Base-by-base conservation (phyloP, 148 eudicot genomes). In the Heliamphora exappendiculata region DNA sequence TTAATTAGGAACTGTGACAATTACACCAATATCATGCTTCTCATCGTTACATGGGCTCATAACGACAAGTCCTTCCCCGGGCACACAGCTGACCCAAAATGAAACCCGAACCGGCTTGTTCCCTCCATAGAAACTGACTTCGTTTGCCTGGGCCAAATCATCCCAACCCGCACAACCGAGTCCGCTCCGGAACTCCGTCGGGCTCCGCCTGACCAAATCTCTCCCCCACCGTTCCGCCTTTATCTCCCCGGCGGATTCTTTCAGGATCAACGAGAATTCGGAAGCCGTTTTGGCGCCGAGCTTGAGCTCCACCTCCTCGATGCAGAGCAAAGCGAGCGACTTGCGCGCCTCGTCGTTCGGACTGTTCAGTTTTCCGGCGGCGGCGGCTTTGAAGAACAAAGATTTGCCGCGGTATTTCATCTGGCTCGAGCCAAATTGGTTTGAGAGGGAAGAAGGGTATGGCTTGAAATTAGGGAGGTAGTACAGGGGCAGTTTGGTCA, bases 51-150 rank as follows among this genome's bases (percentile, higher is more conserved):
- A 65, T 76, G 85, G 80, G 62, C 73, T 62, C 20, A 82, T 65
- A 70, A 85, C 50, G 20, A 78, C 82, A 67, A 77, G 54, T 47
- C 76, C 91, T 67, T 83, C 78, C 22, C 49, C 75, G 44, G 67
- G 55, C 7, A 39, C 77, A 29, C 77, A 79, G 41, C 71, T 55
- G 34, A 83, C 75, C 91, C 91, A 88, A 45, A 78, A 68, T n/a
- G 87, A 80, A 47, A 67, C 83, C 67, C 63, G 36, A 33, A 41
- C 69, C 31, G 82, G 81, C 65, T 60, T 70, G 36, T 80, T 85
- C 22, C 75, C 88, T 59, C 44, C 57, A 49, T 42, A 31, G 28
- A 80, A 86, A 26, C 42, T 22, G 19, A 83, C 49, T 57, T 79
- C 78, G 44, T 67, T 78, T 24, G 81, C 75, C 33, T 69, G n/a